A percentile compares a stretch with the other conserved stretches of the same genome.
phyloP scores from a whole-genome alignment of 768 basidiomycete genomes.

The Mycena crocata region DNA sequence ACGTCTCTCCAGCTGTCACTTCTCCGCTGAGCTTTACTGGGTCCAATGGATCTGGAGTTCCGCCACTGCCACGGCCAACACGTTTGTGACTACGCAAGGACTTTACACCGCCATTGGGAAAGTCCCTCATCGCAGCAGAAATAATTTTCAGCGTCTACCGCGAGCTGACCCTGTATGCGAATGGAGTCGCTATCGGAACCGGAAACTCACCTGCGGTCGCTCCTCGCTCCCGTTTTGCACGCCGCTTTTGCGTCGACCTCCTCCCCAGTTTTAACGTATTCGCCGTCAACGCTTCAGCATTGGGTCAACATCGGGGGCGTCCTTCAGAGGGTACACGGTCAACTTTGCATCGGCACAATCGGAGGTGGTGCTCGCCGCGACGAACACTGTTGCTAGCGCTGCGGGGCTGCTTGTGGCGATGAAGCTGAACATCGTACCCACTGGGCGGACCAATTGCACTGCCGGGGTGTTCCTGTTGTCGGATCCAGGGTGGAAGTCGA shows the following conservation, averaged over 20 bases:
- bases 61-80: neutral
- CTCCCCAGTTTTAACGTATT: too few relatives aligned
- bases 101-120: neutral
- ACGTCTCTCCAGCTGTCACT: neutral
- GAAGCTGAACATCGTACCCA: too few relatives aligned
- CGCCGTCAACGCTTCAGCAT: too few relatives aligned
- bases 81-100: neutral
- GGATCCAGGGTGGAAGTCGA: too few relatives aligned
- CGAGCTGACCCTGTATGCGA: neutral
- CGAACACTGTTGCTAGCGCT: neutral
- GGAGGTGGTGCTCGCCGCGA: conserved; percentile 12
- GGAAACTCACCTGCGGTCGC: too few relatives aligned
- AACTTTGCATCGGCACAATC: neutral
- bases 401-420: neutral
- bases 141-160: neutral
- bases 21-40: neutral
- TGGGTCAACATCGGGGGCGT: neutral
- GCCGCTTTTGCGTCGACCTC: too few relatives aligned
- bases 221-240: neutral
- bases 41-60: neutral
- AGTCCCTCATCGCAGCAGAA: neutral
- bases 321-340: neutral
- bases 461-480: neutral
- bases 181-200: neutral
- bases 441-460: neutral